Evolutionary conservation across 257 asterid species (phyloP).

Genomic region (Solanum habrochaites): DNA sequence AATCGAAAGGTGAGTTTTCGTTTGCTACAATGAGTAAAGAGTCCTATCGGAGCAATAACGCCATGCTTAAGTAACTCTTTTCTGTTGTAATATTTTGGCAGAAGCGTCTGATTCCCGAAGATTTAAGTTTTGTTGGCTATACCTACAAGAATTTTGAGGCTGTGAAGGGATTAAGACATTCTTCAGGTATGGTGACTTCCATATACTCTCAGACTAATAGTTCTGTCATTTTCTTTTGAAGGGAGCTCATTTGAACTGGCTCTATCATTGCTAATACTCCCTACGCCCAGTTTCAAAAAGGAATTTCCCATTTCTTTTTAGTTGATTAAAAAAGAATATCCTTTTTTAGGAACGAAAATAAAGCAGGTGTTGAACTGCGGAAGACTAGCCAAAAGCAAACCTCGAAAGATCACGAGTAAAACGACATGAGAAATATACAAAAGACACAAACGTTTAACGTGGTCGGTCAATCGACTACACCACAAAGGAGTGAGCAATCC

Average conservation of each 20-base stretch:
- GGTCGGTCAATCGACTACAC: too few species aligned
- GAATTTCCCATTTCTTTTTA: too few species aligned
- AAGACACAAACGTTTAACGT: too few species aligned
- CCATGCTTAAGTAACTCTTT: not conserved
- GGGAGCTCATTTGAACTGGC: conserved; percentile 1
- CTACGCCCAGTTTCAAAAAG: too few species aligned
- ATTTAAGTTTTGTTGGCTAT: conserved; percentile 74
- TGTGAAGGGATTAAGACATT: conserved; percentile 38
- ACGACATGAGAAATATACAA: too few species aligned
- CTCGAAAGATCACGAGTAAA: too few species aligned
- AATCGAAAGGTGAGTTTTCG: conserved; percentile 48
- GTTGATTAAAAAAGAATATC: too few species aligned
- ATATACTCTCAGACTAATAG: not conserved
- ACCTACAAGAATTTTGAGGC: conserved; percentile 76
- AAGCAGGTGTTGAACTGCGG: too few species aligned
- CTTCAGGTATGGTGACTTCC: conserved; percentile 21
- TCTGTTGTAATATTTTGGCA: conserved; percentile 12
- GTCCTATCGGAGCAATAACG: not conserved
- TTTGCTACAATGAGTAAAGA: not conserved
- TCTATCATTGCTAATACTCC: not conserved
- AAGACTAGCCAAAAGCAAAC: too few species aligned
- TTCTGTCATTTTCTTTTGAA: not conserved
- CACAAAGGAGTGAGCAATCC: too few species aligned
- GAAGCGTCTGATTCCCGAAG: conserved; percentile 46
- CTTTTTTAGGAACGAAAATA: too few species aligned